Evolutionary conservation across 164 flowering plant species (phyloP), one percentile per base, ranked within the genome.

Genomic region (Cinnamomum micranthum): DNA sequence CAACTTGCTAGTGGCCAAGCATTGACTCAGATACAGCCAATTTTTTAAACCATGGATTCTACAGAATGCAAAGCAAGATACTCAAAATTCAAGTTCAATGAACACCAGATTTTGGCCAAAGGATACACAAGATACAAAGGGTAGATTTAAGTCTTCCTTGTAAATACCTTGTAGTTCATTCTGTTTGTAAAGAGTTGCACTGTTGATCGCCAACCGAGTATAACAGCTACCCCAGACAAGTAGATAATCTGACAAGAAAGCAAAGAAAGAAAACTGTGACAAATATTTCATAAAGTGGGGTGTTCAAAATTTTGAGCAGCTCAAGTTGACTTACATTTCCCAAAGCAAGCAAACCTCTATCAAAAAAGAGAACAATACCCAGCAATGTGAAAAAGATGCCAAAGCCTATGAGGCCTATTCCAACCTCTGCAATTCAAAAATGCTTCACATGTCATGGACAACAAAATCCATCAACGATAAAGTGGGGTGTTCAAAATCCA

Each of bases 271-370:
- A 50, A 60, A 59, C 17, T 27, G 52, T 13, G 62, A 27, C 13
- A 41, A 58, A 12, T 51, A 59, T 58, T 23, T 23, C 58, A 47
- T 31, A 22, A 72, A 64, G 67, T 25, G 67, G 31, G 67, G 22
- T 13, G 62, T 12, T 23, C 22, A 63, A 78, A 50, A 25, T 50
- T 60, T 63, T 60, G 13, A 7, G 23, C 22, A 76, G 65, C 31
- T 71, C 27, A 68, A 7, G 9, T 74, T n/a, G 25, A 52, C 92
- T 86, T 84, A 91, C 97, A 84, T 91, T 93, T 77, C 91, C 95
- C 63, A 93, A 79, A 71, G 97, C 97, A 78, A 93, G 87, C 84
- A 93, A 82, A 15, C 97, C 97, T 75, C 91, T 81, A 81, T 93
- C 97, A 68, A 93, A 90, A 85, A 88, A 92, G n/a, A 93, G 87